Conservation (phyloP, 306 rosid genomes). For the Lathyrus sativus region DNA sequence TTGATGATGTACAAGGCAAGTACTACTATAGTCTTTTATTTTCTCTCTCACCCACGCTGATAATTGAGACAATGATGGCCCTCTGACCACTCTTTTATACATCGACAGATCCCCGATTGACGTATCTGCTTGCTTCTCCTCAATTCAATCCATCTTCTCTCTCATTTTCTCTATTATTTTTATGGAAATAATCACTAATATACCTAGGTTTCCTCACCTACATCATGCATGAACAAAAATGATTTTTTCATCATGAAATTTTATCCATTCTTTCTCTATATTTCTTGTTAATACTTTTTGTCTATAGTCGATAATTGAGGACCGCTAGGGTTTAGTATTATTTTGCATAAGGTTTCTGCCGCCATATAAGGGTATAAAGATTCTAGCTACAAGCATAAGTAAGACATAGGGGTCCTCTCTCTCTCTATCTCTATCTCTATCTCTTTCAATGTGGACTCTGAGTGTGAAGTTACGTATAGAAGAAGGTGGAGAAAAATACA, state of each 20-base stretch:
- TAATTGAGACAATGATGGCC: conserved; percentile 87
- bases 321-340: too few species aligned
- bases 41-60: conserved; percentile 38
- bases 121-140: conserved; percentile 41
- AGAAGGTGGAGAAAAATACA: conserved; percentile 49
- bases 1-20: not conserved
- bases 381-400: not conserved
- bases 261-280: too few species aligned
- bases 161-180: not conserved
- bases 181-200: not conserved
- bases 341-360: conserved; percentile 3
- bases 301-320: not conserved
- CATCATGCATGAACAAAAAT: not conserved
- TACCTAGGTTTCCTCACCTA: conserved; percentile 10
- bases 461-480: conserved; percentile 28
- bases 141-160: conserved; percentile 14
- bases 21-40: not conserved
- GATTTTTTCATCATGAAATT: not conserved
- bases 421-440: too few species aligned
- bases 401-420: conserved; percentile 2
- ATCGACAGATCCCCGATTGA: conserved; percentile 40
- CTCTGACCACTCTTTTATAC: conserved; percentile 48
- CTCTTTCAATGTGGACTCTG: conserved; percentile 14
- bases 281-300: not conserved
- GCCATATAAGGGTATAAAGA: conserved; percentile 16